These are phyloP conservation scores for Pichia cephalocereana DNA, from an alignment of 805 yeast genomes.

Conservation along the genomic window DNA sequence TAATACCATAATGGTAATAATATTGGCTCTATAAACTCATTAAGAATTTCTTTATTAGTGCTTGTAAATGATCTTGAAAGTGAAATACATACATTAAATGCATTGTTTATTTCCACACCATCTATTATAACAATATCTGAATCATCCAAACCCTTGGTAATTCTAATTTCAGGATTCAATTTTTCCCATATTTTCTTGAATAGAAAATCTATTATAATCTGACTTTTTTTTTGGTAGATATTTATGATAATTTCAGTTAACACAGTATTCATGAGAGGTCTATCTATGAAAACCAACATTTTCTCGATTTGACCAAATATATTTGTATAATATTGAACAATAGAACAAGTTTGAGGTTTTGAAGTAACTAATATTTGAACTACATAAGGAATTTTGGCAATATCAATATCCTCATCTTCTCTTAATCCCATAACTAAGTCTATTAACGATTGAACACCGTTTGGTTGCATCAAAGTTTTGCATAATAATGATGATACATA, in stretches of 20 bases:
- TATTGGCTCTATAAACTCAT: conserved; percentile 24
- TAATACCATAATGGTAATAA: conserved; percentile 36
- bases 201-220: conserved; percentile 50
- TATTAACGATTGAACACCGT: conserved; percentile 62
- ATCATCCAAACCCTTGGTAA: neutral
- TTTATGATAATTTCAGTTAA: conserved; percentile 45
- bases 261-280: conserved; percentile 51
- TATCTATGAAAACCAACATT: conserved; percentile 47
- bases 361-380: conserved; percentile 50
- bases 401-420: conserved; percentile 58
- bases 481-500: conserved; percentile 44
- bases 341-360: conserved; percentile 45
- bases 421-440: conserved; percentile 74
- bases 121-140: conserved; percentile 27
- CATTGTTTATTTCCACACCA: conserved; percentile 49
- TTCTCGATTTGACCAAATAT: conserved; percentile 58
- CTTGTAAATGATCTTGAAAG: conserved; percentile 36
- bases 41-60: conserved; percentile 25
- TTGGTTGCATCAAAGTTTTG: conserved; percentile 36
- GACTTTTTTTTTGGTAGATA: conserved; percentile 40
- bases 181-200: conserved; percentile 39
- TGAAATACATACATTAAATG: conserved; percentile 57
- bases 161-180: conserved; percentile 28
- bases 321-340: conserved; percentile 43
- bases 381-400: conserved; percentile 58